Conservation (phyloP, 768 basidiomycete species). For the Amanita molliuscula region DNA sequence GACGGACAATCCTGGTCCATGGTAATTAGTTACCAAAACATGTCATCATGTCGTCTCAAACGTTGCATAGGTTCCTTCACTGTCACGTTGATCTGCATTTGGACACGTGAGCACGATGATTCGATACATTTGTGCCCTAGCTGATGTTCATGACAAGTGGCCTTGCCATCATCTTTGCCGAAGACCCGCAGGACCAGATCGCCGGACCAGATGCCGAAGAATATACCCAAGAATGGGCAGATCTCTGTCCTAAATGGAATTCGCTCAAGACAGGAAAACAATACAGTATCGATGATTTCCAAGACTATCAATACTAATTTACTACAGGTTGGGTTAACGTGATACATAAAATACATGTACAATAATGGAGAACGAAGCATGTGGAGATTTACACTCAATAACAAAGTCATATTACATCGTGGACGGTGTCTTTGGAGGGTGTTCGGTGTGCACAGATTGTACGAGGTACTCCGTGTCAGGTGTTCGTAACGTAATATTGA, state of each 20-base stretch:
- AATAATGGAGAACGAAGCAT: not conserved
- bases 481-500: not conserved
- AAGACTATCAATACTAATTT: not conserved
- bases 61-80: conserved; percentile 1
- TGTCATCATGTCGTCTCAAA: not conserved
- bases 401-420: not conserved
- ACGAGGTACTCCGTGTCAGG: not conserved
- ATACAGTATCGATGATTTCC: not conserved
- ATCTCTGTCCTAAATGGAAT: conserved; percentile 21
- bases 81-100: conserved; percentile 29
- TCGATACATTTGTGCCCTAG: not conserved
- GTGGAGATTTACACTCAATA: not conserved
- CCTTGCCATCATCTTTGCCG: conserved; percentile 27
- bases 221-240: conserved; percentile 15
- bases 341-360: not conserved
- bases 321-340: not conserved
- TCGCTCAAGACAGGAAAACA: conserved; percentile 9
- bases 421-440: not conserved
- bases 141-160: conserved; percentile 13
- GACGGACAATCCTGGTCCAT: conserved; percentile 53
- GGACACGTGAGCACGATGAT: conserved; percentile 17
- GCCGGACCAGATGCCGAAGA: not conserved
- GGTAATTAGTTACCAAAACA: conserved; percentile 20
- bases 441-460: not conserved
- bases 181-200: conserved; percentile 12